Conservation (phyloP, 768 basidiomycete genomes). For the Lactarius tabidus region DNA sequence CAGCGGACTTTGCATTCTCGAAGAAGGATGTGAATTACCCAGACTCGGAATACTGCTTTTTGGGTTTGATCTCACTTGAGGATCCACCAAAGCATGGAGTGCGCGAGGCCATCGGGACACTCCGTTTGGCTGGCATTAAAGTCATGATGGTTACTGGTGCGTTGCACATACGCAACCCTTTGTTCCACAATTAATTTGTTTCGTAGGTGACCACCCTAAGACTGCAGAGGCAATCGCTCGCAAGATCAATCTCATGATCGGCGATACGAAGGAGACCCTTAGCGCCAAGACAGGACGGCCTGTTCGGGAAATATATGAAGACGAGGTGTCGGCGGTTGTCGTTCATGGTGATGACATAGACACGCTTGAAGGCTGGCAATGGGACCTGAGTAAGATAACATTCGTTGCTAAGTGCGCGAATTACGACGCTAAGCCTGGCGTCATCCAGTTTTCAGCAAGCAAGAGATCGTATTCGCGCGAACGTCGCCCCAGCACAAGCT, state of each 20-base stretch:
- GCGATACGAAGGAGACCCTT: slow-evolving; percentile 61
- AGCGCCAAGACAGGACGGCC: slow-evolving; percentile 51
- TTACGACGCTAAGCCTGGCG: not conserved
- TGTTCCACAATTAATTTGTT: not conserved
- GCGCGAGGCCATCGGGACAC: slow-evolving; percentile 65
- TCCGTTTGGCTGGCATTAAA: slow-evolving; percentile 67
- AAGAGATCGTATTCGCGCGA: slow-evolving; percentile 68
- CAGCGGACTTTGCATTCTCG: slow-evolving; percentile 47
- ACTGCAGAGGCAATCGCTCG: slow-evolving; percentile 71
- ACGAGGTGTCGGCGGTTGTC: slow-evolving; percentile 62
- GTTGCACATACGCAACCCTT: slow-evolving; percentile 10
- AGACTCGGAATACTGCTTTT: slow-evolving; percentile 54
- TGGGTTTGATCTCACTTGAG: slow-evolving; percentile 62
- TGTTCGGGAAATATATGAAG: slow-evolving; percentile 59
- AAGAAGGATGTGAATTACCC: slow-evolving; percentile 54
- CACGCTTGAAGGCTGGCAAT: slow-evolving; percentile 63
- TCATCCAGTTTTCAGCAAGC: slow-evolving; percentile 55
- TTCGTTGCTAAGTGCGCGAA: slow-evolving; percentile 11
- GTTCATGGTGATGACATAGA: slow-evolving; percentile 70
- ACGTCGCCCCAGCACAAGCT: slow-evolving; percentile 72
- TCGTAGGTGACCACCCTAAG: slow-evolving; percentile 61
- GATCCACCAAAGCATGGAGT: slow-evolving; percentile 72
- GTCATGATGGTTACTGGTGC: slow-evolving; percentile 73
- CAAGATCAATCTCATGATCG: slow-evolving; percentile 66
- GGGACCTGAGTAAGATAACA: slow-evolving; percentile 60